These are phyloP conservation scores for Cicer judaicum DNA, from an alignment of 306 rosid genomes.

Conservation along the genomic window DNA sequence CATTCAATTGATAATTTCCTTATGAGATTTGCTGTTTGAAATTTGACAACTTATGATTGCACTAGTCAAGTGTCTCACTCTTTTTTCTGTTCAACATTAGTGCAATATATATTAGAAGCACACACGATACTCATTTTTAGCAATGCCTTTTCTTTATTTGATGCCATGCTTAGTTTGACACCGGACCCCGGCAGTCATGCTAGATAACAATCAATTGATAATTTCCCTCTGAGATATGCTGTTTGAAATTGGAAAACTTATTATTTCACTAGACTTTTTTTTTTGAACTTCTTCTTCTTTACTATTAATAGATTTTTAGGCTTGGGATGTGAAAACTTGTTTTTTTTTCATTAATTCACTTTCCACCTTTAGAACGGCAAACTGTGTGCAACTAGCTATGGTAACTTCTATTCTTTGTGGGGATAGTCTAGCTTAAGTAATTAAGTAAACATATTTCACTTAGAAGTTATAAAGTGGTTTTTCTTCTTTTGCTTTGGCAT, in stretches of 20 bases:
- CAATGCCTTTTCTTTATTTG: neutral
- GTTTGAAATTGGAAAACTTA: neutral
- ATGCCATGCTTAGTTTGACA: neutral
- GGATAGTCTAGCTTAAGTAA: neutral
- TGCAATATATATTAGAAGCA: neutral
- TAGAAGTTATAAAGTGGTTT: neutral
- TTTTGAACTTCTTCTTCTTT: neutral
- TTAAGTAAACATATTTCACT: neutral
- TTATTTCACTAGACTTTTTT: neutral
- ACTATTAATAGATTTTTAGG: neutral
- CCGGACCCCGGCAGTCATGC: neutral
- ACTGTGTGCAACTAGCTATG: neutral
- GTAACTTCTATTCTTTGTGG: neutral
- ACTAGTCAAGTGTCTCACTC: neutral
- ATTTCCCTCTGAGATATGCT: constrained; percentile 2
- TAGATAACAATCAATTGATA: neutral
- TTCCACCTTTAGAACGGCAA: constrained; percentile 2
- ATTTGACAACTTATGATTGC: neutral
- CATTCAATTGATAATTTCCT: neutral
- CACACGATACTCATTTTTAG: neutral
- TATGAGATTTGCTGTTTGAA: constrained; percentile 3
- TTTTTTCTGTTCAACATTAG: neutral
- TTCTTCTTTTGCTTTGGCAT: neutral
- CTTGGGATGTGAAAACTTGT: constrained; percentile 3
- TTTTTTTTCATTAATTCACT: constrained; percentile 1